Evolutionary conservation across 2,329 filamentous ascomycete genomes (phyloP).

Genomic region (Didymella pomorum): DNA sequence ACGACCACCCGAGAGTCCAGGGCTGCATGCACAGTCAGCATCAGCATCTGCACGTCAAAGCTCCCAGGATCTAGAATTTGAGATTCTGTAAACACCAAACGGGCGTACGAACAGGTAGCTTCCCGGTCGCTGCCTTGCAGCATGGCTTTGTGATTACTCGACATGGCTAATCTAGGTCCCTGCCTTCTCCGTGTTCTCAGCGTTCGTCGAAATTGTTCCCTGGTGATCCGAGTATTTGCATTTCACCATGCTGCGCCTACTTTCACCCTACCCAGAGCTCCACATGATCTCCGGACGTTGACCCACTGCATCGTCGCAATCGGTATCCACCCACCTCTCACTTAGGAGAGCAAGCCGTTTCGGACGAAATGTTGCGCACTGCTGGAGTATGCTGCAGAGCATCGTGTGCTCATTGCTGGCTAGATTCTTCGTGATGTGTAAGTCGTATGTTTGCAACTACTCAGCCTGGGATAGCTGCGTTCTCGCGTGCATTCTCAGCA

Average conservation of each 20-base stretch:
- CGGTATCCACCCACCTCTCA: not conserved
- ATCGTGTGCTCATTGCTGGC: constrained; percentile 15
- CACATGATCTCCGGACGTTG: constrained; percentile 11
- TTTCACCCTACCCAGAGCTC: constrained; percentile 13
- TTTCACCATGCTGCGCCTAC: constrained; percentile 11
- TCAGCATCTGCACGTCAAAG: constrained; percentile 13
- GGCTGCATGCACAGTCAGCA: constrained; percentile 18
- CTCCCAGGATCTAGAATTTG: constrained; percentile 12
- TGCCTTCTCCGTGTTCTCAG: not conserved
- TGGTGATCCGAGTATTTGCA: constrained; percentile 7
- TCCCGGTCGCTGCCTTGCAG: not conserved
- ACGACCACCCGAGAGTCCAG: constrained; percentile 4
- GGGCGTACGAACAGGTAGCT: not conserved
- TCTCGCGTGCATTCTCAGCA: constrained; percentile 81
- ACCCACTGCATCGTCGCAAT: constrained; percentile 11
- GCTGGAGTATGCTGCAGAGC: constrained; percentile 3
- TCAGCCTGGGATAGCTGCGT: constrained; percentile 17
- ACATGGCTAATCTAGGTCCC: not conserved
- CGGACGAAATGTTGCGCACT: constrained; percentile 32
- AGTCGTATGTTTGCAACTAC: constrained; percentile 1
- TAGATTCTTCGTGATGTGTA: constrained; percentile 28
- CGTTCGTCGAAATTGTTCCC: not conserved
- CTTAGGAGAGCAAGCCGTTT: constrained; percentile 9
- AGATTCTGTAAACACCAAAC: not conserved
- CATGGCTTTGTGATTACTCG: not conserved